Base-by-base conservation (phyloP, 2,329 filamentous ascomycete genomes). In the Fusarium ramigenum region DNA sequence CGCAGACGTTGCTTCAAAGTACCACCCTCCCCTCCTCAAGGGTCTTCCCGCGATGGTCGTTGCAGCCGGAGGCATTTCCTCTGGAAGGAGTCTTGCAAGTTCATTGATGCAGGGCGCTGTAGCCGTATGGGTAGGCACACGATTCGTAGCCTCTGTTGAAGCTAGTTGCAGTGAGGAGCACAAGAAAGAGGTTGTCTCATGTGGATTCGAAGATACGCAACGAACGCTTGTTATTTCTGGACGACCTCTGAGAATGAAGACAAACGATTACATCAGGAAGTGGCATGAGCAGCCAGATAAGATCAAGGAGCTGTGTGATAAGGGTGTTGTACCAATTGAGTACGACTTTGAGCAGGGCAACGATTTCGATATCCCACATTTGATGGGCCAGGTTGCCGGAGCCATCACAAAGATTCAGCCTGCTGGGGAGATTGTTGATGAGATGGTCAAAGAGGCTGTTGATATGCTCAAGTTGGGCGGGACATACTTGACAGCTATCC, bases 361-460 rank as follows among this genome's bases (percentile, higher is more conserved):
- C 62, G 94, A 97, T 44, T 85, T 97, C 18, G 96, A 98, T 79
- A 85, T 93, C 63, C 96, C 96, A 18, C 95, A 96, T 82, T 80
- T 98, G 78, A 98, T 98, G 96, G 96, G 96, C 2, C 94, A 97
- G 84, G 95, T 98, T 14, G 93, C 94, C 2, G 95, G 93, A 4
- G 88, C 91, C 2, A 93, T 98, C 64, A 82, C 85, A 39, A 90
- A 92, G 74, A 89, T 98, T 67, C 91, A 96, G 85, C 94, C 95
- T 0, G 96, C 96, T 0, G 88, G 85, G 52, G 88, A 92, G 73
- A 97, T 98, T 84, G 91, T 98, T n/a, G 88, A 91, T 69, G 94
- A 97, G 75, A 98, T 98, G 94, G 93, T 97, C 15, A 83, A 84
- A 25, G 91, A 95, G 80, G 94, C 93, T 2, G 90, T 91, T 14